A percentile compares a stretch with the other conserved stretches of the same genome.
Conservation (phyloP, 2,329 filamentous ascomycete genomes). For the Pezizomycotina sp. region DNA sequence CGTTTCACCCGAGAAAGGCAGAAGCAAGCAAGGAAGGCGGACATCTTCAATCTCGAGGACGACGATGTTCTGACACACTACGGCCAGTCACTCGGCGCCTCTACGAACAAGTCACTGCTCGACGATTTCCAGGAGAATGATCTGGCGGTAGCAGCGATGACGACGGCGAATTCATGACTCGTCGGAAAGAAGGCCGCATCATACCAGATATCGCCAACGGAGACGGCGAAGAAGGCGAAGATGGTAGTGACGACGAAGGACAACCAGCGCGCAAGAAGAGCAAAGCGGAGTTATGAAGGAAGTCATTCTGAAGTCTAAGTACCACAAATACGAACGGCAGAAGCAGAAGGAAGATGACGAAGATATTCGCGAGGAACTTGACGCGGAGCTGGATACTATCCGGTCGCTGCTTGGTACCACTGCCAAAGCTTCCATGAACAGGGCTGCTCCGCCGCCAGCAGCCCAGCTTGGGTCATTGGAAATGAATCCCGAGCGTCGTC, state of each 20-base stretch:
- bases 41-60: slow-evolving; percentile 84
- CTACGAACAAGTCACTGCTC: slow-evolving; percentile 32
- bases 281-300: slow-evolving; percentile 98
- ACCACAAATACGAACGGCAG: slow-evolving; percentile 87
- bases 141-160: slow-evolving; percentile 47
- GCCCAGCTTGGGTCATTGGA: slow-evolving; percentile 29
- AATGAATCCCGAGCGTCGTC: slow-evolving; percentile 41
- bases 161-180: slow-evolving; percentile 38
- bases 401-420: slow-evolving; percentile 49
- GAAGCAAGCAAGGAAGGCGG: slow-evolving; percentile 33
- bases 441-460: slow-evolving; percentile 29
- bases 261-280: slow-evolving; percentile 75
- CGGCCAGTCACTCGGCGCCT: slow-evolving; percentile 54
- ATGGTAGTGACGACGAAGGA: slow-evolving; percentile 33
- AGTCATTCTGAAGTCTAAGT: slow-evolving; percentile 90
- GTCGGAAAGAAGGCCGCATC: slow-evolving; percentile 35
- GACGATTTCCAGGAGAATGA: slow-evolving; percentile 75
- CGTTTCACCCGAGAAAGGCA: slow-evolving; percentile 81
- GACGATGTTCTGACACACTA: slow-evolving; percentile 66
- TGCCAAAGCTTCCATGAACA: slow-evolving; percentile 25
- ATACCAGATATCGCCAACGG: slow-evolving; percentile 37
- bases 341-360: slow-evolving; percentile 85
- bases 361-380: slow-evolving; percentile 65
- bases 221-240: slow-evolving; percentile 36
- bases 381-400: slow-evolving; percentile 65